These are phyloP conservation scores for Rhodamnia argentea DNA, from an alignment of 345 rosid genomes.

Conservation along the genomic window DNA sequence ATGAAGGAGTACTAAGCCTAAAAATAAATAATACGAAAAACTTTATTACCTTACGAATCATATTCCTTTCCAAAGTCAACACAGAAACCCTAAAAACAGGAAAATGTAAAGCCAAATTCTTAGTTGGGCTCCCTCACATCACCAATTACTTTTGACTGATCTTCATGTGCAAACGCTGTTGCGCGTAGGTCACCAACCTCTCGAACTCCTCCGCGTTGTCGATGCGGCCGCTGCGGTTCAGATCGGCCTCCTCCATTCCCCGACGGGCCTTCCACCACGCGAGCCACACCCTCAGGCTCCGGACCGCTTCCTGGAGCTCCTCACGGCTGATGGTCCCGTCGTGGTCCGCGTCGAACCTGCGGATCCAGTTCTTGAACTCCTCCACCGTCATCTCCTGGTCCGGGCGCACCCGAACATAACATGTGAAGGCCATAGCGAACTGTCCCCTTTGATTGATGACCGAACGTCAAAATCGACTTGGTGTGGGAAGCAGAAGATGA, in stretches of 20 bases:
- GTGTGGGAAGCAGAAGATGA: not conserved
- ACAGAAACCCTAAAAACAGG: not conserved
- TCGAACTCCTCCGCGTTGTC: conserved; percentile 15
- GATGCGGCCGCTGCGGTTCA: not conserved
- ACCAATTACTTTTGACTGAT: conserved; percentile 5
- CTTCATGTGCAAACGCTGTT: conserved; percentile 19
- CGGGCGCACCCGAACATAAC: not conserved
- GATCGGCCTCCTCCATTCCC: not conserved
- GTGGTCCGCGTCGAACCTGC: not conserved
- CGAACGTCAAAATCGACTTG: not conserved
- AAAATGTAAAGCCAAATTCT: not conserved
- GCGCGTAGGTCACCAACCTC: conserved; percentile 7
- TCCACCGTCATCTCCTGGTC: not conserved
- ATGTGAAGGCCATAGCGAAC: not conserved
- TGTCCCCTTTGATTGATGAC: not conserved
- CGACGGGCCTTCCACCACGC: not conserved
- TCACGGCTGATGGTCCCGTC: not conserved
- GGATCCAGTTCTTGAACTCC: not conserved
- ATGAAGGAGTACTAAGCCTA: not conserved
- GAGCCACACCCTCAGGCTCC: not conserved
- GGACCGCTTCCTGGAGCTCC: not conserved
- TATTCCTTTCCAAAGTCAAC: not conserved
- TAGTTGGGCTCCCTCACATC: not conserved
- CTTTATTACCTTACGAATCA: not conserved
- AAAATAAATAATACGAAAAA: not conserved